Conservation (phyloP, 331 rosid genomes). For the Quercus lobata region DNA sequence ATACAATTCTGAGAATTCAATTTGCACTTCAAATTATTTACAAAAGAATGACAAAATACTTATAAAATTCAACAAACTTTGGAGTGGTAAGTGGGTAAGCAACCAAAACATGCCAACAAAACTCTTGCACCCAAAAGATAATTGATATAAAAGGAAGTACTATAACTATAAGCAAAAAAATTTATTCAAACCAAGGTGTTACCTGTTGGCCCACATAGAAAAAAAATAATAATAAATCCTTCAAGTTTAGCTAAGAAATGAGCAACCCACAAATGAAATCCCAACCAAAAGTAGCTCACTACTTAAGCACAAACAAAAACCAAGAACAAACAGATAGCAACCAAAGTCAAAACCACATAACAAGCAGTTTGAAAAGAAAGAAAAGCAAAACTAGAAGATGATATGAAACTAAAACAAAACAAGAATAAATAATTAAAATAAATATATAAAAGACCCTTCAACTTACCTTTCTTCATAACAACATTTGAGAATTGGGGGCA, state of each 20-base stretch:
- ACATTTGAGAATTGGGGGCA: background rate
- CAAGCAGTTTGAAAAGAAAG: too few species aligned
- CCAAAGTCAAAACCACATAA: too few species aligned
- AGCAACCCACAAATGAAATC: slow-evolving; percentile 14
- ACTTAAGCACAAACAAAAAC: slow-evolving; percentile 19
- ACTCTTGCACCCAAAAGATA: slow-evolving; percentile 7
- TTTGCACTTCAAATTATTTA: background rate
- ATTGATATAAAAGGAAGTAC: background rate
- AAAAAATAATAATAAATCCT: background rate
- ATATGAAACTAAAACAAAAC: slow-evolving; percentile 10
- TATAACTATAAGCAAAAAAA: background rate
- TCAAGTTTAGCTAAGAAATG: background rate
- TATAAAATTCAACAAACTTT: background rate
- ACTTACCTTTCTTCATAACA: background rate
- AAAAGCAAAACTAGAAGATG: background rate
- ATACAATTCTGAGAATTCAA: background rate
- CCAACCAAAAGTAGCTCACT: slow-evolving; percentile 10
- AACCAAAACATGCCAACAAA: slow-evolving; percentile 17
- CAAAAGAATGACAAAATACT: background rate
- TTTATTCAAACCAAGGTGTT: background rate
- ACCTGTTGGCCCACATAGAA: background rate
- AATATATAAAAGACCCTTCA: slow-evolving; percentile 17
- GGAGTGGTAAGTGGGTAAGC: background rate
- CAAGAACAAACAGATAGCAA: slow-evolving; percentile 2
- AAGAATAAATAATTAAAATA: too few species aligned